Base-by-base conservation (phyloP, 2,329 filamentous ascomycete species). In the Aureobasidium subglaciale region DNA sequence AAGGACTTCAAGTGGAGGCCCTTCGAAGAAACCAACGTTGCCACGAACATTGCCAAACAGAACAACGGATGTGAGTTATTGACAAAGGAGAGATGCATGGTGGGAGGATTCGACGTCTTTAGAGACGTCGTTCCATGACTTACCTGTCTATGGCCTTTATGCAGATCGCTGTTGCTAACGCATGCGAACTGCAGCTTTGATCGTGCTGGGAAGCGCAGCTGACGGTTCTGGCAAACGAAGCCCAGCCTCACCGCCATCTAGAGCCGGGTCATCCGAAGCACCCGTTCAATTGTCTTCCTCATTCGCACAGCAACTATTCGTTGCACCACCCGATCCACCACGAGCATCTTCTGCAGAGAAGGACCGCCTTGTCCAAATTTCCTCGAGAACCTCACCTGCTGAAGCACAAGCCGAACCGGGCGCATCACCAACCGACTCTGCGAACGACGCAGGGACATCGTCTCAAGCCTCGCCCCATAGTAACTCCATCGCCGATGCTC, bases 1-100 rank as follows among this genome's bases (percentile, higher is more conserved):
- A 88, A 86, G 67, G 82, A 86, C 67, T 88, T 87, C 72, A 87
- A 88, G 75, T 88, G 85, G 85, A 76, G 83, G 52, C 78, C 83
- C 0, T 87, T 87, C 62, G 83, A 85, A 64, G 84, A 87, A 61
- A 77, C 80, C 43, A 82, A 72, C 55, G 75, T 83, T 60, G 69
- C 70, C 18, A 70, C 70, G 49, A 80, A 77, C 59, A 62, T 65
- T 24, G 64, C 64, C 38, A 79, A 76, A 62, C 59, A 70, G 37
- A 79, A 75, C 65, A 79, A 77, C 70, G 68, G 75, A 70, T 30
- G 50, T 54, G n/a, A 54, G 50, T 43, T n/a, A 7, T 27, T 13
- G n/a, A 29, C 30, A 25, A 10, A 13, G 13, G 18, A 37, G 1
- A 2, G 34, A 13, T 7, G 15, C 16, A n/a, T 15, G 34, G 16